Conservation (phyloP, 495 filamentous ascomycete genomes). For the Penicillium cinerascens region DNA sequence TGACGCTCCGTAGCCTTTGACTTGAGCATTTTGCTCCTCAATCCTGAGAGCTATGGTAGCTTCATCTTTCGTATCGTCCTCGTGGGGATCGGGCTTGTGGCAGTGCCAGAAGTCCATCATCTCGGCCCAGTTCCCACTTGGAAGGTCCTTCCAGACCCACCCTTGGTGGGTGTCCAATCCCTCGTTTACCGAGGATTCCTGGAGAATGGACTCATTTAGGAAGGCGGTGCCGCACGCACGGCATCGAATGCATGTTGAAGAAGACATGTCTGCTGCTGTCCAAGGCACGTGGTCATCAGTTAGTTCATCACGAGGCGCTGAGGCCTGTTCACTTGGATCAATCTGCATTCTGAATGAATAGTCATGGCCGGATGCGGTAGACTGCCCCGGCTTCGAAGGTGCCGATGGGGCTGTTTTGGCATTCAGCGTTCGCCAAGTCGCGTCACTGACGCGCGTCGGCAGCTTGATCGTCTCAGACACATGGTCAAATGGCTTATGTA, state of each 20-base stretch:
- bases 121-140: constrained; percentile 96
- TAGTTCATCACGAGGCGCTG: constrained; percentile 21
- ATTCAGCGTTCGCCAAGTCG: constrained; percentile 23
- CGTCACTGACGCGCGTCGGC: constrained; percentile 55
- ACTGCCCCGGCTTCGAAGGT: neutral
- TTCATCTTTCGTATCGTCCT: constrained; percentile 30
- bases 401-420: neutral
- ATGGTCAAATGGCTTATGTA: constrained; percentile 43
- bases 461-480: constrained; percentile 56
- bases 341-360: constrained; percentile 69
- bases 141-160: constrained; percentile 85
- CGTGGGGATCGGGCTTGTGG: constrained; percentile 72
- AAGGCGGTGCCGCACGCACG: constrained; percentile 49
- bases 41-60: constrained; percentile 19
- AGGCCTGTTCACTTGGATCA: constrained; percentile 34
- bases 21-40: constrained; percentile 42
- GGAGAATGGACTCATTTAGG: constrained; percentile 10
- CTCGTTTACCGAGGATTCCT: neutral
- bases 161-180: neutral
- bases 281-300: constrained; percentile 58
- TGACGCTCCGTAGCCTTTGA: constrained; percentile 72
- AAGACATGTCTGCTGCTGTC: constrained; percentile 62
- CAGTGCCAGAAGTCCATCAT: constrained; percentile 99
- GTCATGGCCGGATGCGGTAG: constrained; percentile 19
- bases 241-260: constrained; percentile 59